Evolutionary conservation across 2,329 filamentous ascomycete species (phyloP), one percentile per base, ranked within the genome.

Genomic region (Fusarium odoratissimum): DNA sequence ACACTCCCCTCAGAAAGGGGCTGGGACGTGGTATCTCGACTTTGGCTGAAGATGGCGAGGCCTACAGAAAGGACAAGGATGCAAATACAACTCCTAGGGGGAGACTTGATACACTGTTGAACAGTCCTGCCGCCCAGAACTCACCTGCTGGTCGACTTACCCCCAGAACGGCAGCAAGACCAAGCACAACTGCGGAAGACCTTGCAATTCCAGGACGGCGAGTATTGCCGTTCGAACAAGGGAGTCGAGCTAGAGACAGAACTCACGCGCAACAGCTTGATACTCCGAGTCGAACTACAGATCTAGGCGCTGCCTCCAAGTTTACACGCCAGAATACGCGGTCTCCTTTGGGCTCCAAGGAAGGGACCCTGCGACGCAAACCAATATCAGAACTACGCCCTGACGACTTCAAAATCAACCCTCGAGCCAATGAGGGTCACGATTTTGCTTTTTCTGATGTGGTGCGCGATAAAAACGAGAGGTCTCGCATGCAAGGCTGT

Each of bases 381-480:
- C 87, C 90, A 1, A 71, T 90, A 6, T 82, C 85, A 1, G 83
- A 87, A 38, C 86, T 97, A 17, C 83, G 83, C 19, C 83, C 92
- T 2, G 88, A 90, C 17, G 92, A 97, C 81, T 98, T 97, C 85
- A 95, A 92, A 79, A 85, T 96, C 75, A 97, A 97, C 72, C 91
- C 93, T 0, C 83, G 84, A 8, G 87, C 86, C 73, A 95, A 95
- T 71, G 87, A 92, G 45, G 93, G 93, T 4, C 84, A 90, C 46
- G 88, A 91, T 60, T 94, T 90, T 80, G 93, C 94, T 16, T 97
- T 90, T 78, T 85, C 87, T 3, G 92, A 95, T 65, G 91, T 95
- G 1, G 88, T 97, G 19, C 91, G 95, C 58, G 89, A 88, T 60
- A 91, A 87, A 71, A 88, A 90, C 14, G 89, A 92, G 44, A 91